Evolutionary conservation across 441 rosid species (phyloP), one percentile per base, ranked within the genome.

Genomic region (Brassica balearica): DNA sequence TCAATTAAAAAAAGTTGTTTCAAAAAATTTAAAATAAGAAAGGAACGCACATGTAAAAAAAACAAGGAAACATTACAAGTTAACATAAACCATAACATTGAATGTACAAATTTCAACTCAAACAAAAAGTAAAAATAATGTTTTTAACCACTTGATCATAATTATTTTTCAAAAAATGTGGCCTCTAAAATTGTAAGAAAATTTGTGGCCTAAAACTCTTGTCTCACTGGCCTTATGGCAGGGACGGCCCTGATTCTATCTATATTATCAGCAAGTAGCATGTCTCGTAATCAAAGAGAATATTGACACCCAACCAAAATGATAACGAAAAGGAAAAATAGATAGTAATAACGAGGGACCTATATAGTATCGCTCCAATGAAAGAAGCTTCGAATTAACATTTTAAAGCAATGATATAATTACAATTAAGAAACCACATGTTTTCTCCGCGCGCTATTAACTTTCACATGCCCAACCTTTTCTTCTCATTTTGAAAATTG

Each of bases 401-500:
- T 58, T 69, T 56, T 36, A 25, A 65, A 32, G 14, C 55, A 41
- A 41, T 55, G 56, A 77, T 12, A 48, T 61, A 11, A 69, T 65
- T 58, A 38, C 12, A 3, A 27, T 65, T 72, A 64, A 38, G 65
- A 55, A 19, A 65, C 60, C 72, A 64, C 75, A 70, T 77, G 66
- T 71, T 70, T 58, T 69, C 74, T 65, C 53, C 53, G 53, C 53
- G 4, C 0, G 27, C 27, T 23, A 23, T 43, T 46, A 46, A 46
- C 53, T 46, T 46, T 46, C 1, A 46, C 53, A 46, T 46, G 53
- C 12, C 46, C 56, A 61, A 62, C 53, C 6, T 56, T 6, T 69
- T 70, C 75, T 71, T 65, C 68, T 58, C 68, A 38, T 58, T 71
- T 58, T 65, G 71, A 53, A 72, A 58, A 22, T 72, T 25, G 48